A percentile compares a stretch with the other conserved stretches of the same genome.
These are phyloP conservation scores for Schwanniomyces polymorphus DNA, from an alignment of 805 yeast species.

Conservation along the genomic window DNA sequence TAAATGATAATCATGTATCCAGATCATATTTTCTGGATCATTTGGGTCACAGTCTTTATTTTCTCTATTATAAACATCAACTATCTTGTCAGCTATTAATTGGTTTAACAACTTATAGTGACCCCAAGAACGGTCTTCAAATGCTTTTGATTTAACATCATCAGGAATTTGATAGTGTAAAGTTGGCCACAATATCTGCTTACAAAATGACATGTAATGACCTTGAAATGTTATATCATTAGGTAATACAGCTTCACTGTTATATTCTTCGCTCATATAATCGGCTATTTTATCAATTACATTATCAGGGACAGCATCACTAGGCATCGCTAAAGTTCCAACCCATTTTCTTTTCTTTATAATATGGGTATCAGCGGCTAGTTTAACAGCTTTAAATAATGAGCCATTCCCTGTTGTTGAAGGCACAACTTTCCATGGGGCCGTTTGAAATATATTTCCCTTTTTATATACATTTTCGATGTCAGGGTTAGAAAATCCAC, in stretches of 20 bases:
- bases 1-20: constrained; percentile 95
- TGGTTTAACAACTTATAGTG: constrained; percentile 77
- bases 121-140: constrained; percentile 94
- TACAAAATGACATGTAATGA: constrained; percentile 88
- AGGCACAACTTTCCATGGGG: constrained; percentile 76
- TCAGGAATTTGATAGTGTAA: constrained; percentile 93
- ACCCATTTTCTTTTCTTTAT: constrained; percentile 61
- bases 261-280: constrained; percentile 47
- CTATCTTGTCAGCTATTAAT: constrained; percentile 73
- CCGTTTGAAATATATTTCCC: constrained; percentile 50
- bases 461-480: constrained; percentile 45
- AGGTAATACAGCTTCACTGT: constrained; percentile 67
- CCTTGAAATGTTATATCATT: constrained; percentile 83
- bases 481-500: constrained; percentile 71
- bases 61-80: constrained; percentile 53
- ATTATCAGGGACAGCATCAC: constrained; percentile 68
- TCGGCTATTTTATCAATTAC: constrained; percentile 55
- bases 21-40: constrained; percentile 62
- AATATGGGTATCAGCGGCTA: constrained; percentile 44
- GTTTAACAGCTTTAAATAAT: constrained; percentile 74
- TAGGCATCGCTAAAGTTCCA: constrained; percentile 91
- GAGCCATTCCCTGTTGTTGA: constrained; percentile 84
- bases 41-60: constrained; percentile 46
- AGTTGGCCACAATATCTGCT: constrained; percentile 96
- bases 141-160: constrained; percentile 88